Evolutionary conservation across 305 asterid genomes (phyloP), one percentile per base, ranked within the genome.

Genomic region (Fraxinus floribunda): DNA sequence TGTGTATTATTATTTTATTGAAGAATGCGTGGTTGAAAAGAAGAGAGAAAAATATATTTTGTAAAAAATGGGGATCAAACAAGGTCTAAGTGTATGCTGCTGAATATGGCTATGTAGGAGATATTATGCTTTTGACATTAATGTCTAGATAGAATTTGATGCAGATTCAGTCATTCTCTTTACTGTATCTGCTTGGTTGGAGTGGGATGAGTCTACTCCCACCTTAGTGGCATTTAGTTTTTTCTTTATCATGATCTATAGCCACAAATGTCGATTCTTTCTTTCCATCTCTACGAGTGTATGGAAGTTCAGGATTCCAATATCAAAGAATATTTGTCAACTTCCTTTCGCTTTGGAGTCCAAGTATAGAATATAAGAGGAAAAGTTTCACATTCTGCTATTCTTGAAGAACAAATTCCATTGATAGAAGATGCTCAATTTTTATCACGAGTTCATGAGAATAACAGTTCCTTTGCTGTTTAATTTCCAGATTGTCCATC

Each of bases 401-500:
- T 46, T 13, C 57, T 46, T 13, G n/a, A 46, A 5, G 24, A 36
- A 22, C 26, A 46, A 62, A 36, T 26, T 34, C 72, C 16, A 9
- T 24, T 22, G 34, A 22, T 24, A 64, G n/a, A 24, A 64, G 26
- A 24, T 9, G 34, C 72, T 7, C 15, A 8, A 24, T 9, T 7
- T 64, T 2, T 29, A 9, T 22, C 13, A 22, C 3, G 26, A 11
- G 73, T 64, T 24, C 18, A 76, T 62, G 49, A 44, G 60, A 52
- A 74, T 89, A 74, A 88, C 88, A 75, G 39, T 72, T 79, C 7
- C 70, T 49, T 81, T 88, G 36, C 87, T 88, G 79, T 87, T 83
- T 86, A 24, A 13, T 46, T 91, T 89, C 85, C 97, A 95, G 99
- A 87, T 95, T 87, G 85, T 94, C 85, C 99, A 95, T 91, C 99